A percentile compares a stretch with the other conserved stretches of the same genome.
Evolutionary conservation across 345 rosid genomes (phyloP).

Genomic region (Rhodamnia rubescens): DNA sequence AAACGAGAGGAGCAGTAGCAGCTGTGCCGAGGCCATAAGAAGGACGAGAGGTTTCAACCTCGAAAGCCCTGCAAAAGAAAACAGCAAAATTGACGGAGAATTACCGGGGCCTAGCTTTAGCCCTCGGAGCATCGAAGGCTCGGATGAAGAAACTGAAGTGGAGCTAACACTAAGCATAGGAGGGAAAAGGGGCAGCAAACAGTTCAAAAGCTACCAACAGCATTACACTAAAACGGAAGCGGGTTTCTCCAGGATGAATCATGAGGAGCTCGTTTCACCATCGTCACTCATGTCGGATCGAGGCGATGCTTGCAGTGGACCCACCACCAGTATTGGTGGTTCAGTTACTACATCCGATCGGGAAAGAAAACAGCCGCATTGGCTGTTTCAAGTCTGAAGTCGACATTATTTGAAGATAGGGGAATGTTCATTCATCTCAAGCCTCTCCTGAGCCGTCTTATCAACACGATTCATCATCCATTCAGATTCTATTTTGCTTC

Average conservation of each 20-base stretch:
- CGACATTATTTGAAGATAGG: background rate
- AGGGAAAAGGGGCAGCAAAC: constrained; percentile 15
- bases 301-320: constrained; percentile 32
- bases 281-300: constrained; percentile 16
- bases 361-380: constrained; percentile 51
- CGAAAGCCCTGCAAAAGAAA: constrained; percentile 29
- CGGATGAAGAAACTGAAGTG: constrained; percentile 34
- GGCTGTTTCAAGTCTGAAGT: constrained; percentile 61
- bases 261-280: constrained; percentile 12
- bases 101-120: constrained; percentile 17
- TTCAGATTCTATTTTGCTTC: background rate
- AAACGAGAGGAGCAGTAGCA: constrained; percentile 42
- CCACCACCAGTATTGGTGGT: constrained; percentile 45
- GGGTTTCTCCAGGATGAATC: background rate
- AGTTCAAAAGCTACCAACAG: background rate
- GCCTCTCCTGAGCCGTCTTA: constrained; percentile 2
- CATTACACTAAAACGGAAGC: background rate
- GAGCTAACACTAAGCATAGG: constrained; percentile 75
- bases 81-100: constrained; percentile 14
- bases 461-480: constrained; percentile 12
- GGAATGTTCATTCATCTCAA: constrained; percentile 4
- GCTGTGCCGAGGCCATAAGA: constrained; percentile 24
- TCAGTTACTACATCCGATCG: constrained; percentile 46
- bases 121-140: constrained; percentile 3
- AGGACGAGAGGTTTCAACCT: constrained; percentile 27